Conservation (phyloP, 495 filamentous ascomycete species). For the Oidiodendron maius region DNA sequence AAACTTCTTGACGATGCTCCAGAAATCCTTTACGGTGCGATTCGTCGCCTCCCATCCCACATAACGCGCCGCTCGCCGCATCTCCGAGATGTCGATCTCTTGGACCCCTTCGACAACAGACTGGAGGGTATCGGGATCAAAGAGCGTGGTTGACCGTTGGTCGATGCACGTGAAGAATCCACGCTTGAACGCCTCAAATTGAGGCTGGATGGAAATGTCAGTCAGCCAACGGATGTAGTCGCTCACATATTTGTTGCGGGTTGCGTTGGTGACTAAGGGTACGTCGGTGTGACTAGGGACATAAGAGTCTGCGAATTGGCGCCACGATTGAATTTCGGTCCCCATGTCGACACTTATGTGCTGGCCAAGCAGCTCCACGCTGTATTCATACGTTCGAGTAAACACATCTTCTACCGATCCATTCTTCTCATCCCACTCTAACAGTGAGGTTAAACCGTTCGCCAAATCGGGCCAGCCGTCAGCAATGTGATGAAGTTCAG, state of each 20-base stretch:
- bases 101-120: constrained; percentile 75
- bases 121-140: constrained; percentile 65
- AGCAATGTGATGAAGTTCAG: constrained; percentile 63
- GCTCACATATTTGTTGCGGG: constrained; percentile 70
- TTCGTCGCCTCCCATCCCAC: constrained; percentile 69
- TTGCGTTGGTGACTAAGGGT: constrained; percentile 64
- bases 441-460: constrained; percentile 61
- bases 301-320: constrained; percentile 16
- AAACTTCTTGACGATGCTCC: constrained; percentile 67
- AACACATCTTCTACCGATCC: constrained; percentile 80
- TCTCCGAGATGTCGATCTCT: constrained; percentile 65
- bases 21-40: constrained; percentile 70
- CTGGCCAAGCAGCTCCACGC: constrained; percentile 61
- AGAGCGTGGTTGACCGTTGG: constrained; percentile 60
- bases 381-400: constrained; percentile 76
- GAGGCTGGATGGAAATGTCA: constrained; percentile 65
- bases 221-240: constrained; percentile 88
- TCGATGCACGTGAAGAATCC: constrained; percentile 79
- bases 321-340: constrained; percentile 9
- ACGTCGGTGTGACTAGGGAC: constrained; percentile 36
- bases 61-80: constrained; percentile 66
- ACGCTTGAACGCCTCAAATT: constrained; percentile 72
- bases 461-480: constrained; percentile 85
- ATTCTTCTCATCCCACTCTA: constrained; percentile 65
- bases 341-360: constrained; percentile 43